phyloP scores from a whole-genome alignment of 1,284 basidiomycete species.

The Inonotus hispidus region DNA sequence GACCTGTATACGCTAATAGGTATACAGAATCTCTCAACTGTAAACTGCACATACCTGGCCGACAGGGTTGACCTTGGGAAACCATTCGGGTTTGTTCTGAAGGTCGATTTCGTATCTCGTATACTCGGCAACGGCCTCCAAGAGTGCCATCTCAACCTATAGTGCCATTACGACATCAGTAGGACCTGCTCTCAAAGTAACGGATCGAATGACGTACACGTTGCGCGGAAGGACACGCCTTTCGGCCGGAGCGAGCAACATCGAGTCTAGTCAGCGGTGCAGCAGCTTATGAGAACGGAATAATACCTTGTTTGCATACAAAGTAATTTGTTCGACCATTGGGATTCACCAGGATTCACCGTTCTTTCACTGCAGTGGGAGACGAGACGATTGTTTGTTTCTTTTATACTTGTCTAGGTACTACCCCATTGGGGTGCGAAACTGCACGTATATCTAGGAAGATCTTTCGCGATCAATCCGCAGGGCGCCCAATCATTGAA shows the following conservation, averaged over 20 bases:
- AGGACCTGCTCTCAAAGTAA: conserved; percentile 2
- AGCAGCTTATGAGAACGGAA: too few relatives aligned
- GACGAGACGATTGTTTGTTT: too few relatives aligned
- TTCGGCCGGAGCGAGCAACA: neutral
- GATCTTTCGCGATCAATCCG: too few relatives aligned
- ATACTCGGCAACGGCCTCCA: conserved; percentile 45
- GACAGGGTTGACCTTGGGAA: conserved; percentile 54
- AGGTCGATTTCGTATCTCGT: conserved; percentile 51
- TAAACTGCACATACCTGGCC: conserved; percentile 42
- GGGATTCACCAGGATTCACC: too few relatives aligned
- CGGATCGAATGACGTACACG: conserved; percentile 29
- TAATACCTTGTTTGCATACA: conserved; percentile 38
- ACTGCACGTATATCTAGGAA: too few relatives aligned
- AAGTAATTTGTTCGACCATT: conserved; percentile 33
- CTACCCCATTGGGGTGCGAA: too few relatives aligned
- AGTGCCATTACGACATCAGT: conserved; percentile 9
- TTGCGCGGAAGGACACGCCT: conserved; percentile 46
- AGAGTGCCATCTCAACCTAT: conserved; percentile 53
- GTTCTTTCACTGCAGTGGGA: too few relatives aligned
- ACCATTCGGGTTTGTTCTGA: conserved; percentile 61
- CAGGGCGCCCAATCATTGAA: too few relatives aligned
- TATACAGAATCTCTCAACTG: neutral
- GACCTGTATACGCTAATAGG: neutral
- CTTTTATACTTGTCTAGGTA: too few relatives aligned
- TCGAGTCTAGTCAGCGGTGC: neutral